Conservation (phyloP, 1,284 basidiomycete species). For the Gymnopus androsaceus region DNA sequence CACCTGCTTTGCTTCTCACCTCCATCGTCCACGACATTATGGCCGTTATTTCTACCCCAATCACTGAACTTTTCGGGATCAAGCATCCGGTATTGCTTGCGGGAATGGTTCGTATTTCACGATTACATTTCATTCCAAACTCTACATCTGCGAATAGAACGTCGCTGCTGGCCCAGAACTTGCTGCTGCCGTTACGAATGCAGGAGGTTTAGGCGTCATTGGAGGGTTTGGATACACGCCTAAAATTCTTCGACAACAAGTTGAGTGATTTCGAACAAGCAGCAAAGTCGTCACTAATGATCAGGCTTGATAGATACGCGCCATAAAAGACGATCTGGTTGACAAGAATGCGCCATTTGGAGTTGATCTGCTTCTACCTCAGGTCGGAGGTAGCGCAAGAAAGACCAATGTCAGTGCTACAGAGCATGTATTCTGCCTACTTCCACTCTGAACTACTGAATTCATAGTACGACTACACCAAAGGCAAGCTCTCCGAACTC, state of each 20-base stretch:
- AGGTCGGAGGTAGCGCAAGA: slow-evolving; percentile 78
- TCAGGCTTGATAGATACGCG: slow-evolving; percentile 56
- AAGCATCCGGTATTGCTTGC: slow-evolving; percentile 88
- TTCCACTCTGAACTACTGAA: neutral
- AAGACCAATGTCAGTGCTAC: slow-evolving; percentile 74
- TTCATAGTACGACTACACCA: slow-evolving; percentile 74
- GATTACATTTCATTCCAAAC: neutral
- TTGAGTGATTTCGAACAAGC: slow-evolving; percentile 30
- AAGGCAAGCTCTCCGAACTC: slow-evolving; percentile 77
- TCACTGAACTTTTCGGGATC: slow-evolving; percentile 85
- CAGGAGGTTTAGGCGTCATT: slow-evolving; percentile 85
- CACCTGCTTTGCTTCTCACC: neutral
- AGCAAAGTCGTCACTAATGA: neutral
- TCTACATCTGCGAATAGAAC: slow-evolving; percentile 41
- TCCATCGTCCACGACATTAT: slow-evolving; percentile 33
- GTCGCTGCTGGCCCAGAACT: slow-evolving; percentile 86
- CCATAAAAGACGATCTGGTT: slow-evolving; percentile 69
- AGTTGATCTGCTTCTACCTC: slow-evolving; percentile 83
- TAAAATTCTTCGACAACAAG: slow-evolving; percentile 70
- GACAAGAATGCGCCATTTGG: slow-evolving; percentile 81
- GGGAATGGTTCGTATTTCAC: slow-evolving; percentile 54
- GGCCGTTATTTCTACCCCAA: slow-evolving; percentile 68
- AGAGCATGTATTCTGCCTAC: too few relatives aligned
- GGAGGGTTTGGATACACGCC: slow-evolving; percentile 84
- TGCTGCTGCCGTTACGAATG: slow-evolving; percentile 86